Evolutionary conservation across 306 rosid species (phyloP), one percentile per base, ranked within the genome.

Genomic region (Prunus fruticosa): DNA sequence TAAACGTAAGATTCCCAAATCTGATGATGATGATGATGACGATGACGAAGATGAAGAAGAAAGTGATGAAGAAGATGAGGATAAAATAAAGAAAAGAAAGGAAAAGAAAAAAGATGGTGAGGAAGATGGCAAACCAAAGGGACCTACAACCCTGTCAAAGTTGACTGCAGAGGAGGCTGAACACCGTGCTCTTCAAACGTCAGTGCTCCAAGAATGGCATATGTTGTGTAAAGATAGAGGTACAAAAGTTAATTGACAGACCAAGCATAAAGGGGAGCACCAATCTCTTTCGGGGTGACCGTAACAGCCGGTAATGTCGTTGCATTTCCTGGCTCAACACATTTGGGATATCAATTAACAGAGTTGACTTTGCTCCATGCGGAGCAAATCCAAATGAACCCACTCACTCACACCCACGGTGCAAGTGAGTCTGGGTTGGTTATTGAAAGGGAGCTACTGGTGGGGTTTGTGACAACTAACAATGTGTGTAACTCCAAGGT

Each of bases 131-230:
- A 76, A 93, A 84, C 66, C 74, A 54, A 95, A 91, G 87, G 99
- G 97, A 52, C 98, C 98, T 61, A 87, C 97, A 75, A 96, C 99
- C 14, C 70, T 96, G 54, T 89, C 97, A 1, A 96, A 96, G 77
- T 80, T 96, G 78, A 92, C 92, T 46, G 98, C 99, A 25, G 99
- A 91, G 83, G 98, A 96, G 81, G 99, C 88, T 16, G 98, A 96
- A 81, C 99, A 96, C 83, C 93, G 91, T 56, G 97, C 99, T 72
- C 99, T 96, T 86, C 99, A 96, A 82, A 92, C 97, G 22, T 93
- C 99, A 47, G 99, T 96, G 64, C 93, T 96, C 19, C 96, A 92
- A 70, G 99, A 96, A 81, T 96, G 99, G 98, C 92, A 96, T 84
- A 84, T 88, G 72, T 76, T 96, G 74, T 89, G 92, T 81, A 96